Evolutionary conservation across 2,329 filamentous ascomycete genomes (phyloP).

Genomic region (Falciphora oryzae): DNA sequence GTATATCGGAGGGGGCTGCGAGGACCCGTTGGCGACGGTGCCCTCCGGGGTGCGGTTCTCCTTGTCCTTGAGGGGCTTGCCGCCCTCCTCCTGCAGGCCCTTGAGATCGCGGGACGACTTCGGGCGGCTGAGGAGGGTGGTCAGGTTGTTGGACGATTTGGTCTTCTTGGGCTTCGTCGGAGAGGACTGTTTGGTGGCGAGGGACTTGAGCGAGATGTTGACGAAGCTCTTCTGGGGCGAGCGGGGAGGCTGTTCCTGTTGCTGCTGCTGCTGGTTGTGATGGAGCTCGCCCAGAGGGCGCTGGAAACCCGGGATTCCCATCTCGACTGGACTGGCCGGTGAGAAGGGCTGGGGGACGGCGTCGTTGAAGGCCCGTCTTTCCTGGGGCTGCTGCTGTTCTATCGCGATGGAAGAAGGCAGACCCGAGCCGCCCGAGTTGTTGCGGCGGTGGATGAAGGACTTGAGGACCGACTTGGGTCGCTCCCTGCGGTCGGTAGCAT

Average conservation of each 20-base stretch:
- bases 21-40: constrained; percentile 29
- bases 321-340: constrained; percentile 17
- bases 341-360: constrained; percentile 5
- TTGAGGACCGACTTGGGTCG: constrained; percentile 44
- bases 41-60: constrained; percentile 68
- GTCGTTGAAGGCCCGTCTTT: constrained; percentile 19
- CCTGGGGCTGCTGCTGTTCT: constrained; percentile 12
- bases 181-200: constrained; percentile 37
- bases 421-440: constrained; percentile 36
- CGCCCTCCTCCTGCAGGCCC: constrained; percentile 29
- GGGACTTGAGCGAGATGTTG: constrained; percentile 39
- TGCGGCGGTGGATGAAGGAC: constrained; percentile 43
- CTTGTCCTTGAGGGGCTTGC: constrained; percentile 58
- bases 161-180: constrained; percentile 66
- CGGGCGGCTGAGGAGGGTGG: constrained; percentile 65
- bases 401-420: constrained; percentile 23
- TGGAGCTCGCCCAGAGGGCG: constrained; percentile 49
- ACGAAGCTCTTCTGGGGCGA: constrained; percentile 41
- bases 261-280: constrained; percentile 45
- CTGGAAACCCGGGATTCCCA: constrained; percentile 28
- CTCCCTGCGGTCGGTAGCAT: constrained; percentile 25
- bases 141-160: constrained; percentile 81
- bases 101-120: constrained; percentile 67
- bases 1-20: constrained; percentile 73
- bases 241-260: constrained; percentile 26